These are phyloP conservation scores for Thalassiosira mediterranea DNA, from an alignment of 352 stramenopile genomes.

Conservation along the genomic window DNA sequence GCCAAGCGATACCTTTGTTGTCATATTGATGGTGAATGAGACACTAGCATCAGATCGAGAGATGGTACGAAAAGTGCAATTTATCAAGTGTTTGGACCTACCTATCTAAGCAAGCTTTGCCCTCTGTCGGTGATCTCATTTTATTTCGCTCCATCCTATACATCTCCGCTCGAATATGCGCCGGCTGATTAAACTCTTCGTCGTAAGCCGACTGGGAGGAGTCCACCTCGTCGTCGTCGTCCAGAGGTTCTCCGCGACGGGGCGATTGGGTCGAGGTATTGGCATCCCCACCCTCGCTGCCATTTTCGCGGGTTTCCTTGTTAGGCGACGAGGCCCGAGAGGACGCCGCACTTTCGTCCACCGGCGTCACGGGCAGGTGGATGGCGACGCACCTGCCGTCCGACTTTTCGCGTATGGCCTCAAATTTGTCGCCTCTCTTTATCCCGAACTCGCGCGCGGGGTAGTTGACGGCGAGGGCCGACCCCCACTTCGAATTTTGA, in stretches of 20 bases:
- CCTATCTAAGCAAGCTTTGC: constrained; percentile 82
- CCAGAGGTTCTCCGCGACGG: neutral
- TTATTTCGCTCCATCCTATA: constrained; percentile 59
- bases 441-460: constrained; percentile 71
- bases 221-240: constrained; percentile 18
- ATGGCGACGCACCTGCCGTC: constrained; percentile 56
- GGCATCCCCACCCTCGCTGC: too few species aligned
- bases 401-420: constrained; percentile 65
- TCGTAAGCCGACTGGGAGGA: constrained; percentile 55
- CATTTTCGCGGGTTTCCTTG: too few species aligned
- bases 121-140: constrained; percentile 61
- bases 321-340: too few species aligned
- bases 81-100: too few species aligned
- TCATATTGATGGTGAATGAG: too few species aligned
- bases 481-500: constrained; percentile 64
- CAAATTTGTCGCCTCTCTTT: constrained; percentile 70
- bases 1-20: constrained; percentile 79
- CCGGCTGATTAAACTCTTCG: constrained; percentile 55
- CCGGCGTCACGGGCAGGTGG: constrained; percentile 63
- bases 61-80: too few species aligned
- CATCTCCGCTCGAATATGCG: constrained; percentile 48
- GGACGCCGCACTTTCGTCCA: constrained; percentile 8
- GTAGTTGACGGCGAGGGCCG: constrained; percentile 80
- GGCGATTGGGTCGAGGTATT: too few species aligned
- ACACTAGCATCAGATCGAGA: too few species aligned